Conservation (phyloP, 148 eudicot genomes). For the Persicaria maculosa region DNA sequence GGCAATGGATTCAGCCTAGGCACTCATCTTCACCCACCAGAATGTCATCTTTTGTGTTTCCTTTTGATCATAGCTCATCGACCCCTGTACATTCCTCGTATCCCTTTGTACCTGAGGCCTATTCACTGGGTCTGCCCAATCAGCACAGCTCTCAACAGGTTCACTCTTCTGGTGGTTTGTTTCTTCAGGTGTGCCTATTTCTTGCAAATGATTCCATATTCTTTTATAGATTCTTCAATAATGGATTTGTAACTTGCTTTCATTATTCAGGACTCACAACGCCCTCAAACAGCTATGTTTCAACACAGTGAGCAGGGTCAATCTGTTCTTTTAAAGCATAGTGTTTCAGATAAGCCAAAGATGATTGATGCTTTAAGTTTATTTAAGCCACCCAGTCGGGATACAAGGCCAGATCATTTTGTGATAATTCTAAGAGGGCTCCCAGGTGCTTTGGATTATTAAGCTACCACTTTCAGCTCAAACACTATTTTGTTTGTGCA, state of each 20-base stretch:
- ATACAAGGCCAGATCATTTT: constrained; percentile 86
- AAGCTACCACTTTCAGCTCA: background rate
- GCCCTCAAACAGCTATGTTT: constrained; percentile 23
- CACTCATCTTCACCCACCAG: constrained; percentile 33
- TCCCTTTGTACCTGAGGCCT: constrained; percentile 34
- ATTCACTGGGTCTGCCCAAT: constrained; percentile 23
- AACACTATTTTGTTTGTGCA: background rate
- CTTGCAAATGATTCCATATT: background rate
- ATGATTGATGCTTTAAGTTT: constrained; percentile 62
- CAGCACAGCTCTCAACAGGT: constrained; percentile 22
- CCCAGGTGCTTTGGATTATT: constrained; percentile 49
- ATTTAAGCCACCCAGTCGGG: constrained; percentile 82
- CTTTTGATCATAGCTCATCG: constrained; percentile 32
- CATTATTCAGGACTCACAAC: constrained; percentile 41
- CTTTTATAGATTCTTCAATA: background rate
- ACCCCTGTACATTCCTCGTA: constrained; percentile 25
- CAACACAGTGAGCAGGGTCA: constrained; percentile 35
- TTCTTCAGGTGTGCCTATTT: background rate
- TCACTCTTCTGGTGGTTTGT: constrained; percentile 26
- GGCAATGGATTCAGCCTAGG: constrained; percentile 28
- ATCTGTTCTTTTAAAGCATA: constrained; percentile 20
- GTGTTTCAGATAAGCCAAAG: constrained; percentile 40
- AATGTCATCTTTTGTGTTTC: constrained; percentile 45
- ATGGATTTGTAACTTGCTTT: background rate
- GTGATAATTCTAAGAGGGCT: constrained; percentile 91